Percentiles rank a stretch among this genome's conserved stretches.
These are phyloP conservation scores for Cornus kousa DNA, from an alignment of 148 eudicot genomes.

Conservation along the genomic window DNA sequence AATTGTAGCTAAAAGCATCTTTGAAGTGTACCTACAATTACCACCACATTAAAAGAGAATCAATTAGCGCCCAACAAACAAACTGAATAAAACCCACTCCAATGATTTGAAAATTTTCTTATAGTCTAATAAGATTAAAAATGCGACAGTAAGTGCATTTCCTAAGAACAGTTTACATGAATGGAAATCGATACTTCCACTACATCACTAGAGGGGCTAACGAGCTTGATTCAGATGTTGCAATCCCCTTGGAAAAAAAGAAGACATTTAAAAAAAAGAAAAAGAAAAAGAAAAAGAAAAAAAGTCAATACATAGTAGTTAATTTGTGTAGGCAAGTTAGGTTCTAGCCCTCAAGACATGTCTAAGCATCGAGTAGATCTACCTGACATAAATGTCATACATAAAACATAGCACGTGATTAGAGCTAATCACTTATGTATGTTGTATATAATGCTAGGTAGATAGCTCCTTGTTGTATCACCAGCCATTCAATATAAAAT, in stretches of 20 bases:
- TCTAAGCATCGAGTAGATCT: not conserved
- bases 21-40: constrained; percentile 60
- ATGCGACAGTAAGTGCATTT: not conserved
- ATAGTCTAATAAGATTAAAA: too few species aligned
- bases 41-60: constrained; percentile 16
- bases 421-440: not conserved
- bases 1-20: constrained; percentile 78
- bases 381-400: not conserved
- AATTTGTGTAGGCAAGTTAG: not conserved
- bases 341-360: not conserved
- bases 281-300: too few species aligned
- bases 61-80: not conserved
- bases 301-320: too few species aligned
- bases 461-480: not conserved
- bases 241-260: not conserved
- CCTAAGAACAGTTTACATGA: not conserved
- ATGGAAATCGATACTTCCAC: not conserved
- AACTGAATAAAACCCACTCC: not conserved
- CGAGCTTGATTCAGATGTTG: not conserved
- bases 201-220: not conserved
- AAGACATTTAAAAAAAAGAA: too few species aligned
- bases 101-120: not conserved
- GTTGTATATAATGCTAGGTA: not conserved
- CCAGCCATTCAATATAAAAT: not conserved
- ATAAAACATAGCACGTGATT: not conserved